Base-by-base conservation (phyloP, 805 yeast species). In the Candida adriatica region DNA sequence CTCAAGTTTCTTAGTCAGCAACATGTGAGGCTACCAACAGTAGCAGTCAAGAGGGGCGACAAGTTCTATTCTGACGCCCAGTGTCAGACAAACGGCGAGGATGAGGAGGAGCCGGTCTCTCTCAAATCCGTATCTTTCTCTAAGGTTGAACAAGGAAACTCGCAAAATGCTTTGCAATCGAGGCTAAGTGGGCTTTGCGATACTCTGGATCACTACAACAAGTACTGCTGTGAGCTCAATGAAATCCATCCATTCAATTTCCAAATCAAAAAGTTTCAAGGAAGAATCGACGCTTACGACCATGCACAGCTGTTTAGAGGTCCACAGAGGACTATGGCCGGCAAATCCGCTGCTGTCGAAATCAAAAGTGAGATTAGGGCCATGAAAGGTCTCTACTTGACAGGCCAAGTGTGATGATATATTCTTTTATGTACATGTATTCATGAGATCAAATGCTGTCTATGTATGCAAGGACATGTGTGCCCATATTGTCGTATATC, bases 31-130 rank as follows among this genome's bases (percentile, higher is more conserved):
- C 57, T 68, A 1, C 68, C 74, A 4, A 45, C 61, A 4, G 59
- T 68, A n/a, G 59, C 59, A 8, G 47, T 68, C 10, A 66, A 62
- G 15, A 62, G 62, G 39, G 63, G 62, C 23, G 66, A 61, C 17
- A 45, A 45, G 15, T 40, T 54, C 16, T 56, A 59, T 30, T 53
- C 59, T 11, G 68, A 62, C 42, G 53, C 63, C 9, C 51, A 48
- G 35, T 41, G 53, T 10, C 55, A 49, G 24, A 49, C 56, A 9
- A 13, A 42, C 32, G 9, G 37, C 27, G 21, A 26, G 21, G 32
- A 33, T 7, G 26, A 28, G 22, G 36, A 31, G 4, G n/a, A n/a
- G n/a, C n/a, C n/a, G n/a, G 29, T 19, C 22, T 8, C 8, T 8
- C 8, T 11, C 8, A 19, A 19, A 11, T 19, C 22, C 8, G 22